Evolutionary conservation across 306 rosid genomes (phyloP).

Genomic region (Gastrolobium villosum): DNA sequence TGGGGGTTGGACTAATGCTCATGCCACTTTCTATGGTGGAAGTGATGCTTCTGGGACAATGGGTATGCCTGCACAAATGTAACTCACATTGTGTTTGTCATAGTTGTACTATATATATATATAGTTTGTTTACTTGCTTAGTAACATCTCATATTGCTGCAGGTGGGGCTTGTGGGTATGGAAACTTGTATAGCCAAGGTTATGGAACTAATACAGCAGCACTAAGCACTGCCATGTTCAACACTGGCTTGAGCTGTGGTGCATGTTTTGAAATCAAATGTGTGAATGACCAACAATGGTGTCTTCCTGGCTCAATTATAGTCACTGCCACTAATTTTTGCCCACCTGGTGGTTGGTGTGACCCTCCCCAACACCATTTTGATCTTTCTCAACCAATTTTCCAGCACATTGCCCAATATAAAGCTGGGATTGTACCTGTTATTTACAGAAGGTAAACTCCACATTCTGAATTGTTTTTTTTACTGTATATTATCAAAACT

Average conservation of each 20-base stretch:
- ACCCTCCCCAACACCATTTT: conserved; percentile 63
- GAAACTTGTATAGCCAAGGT: conserved; percentile 58
- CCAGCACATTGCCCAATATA: conserved; percentile 59
- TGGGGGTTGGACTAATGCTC: conserved; percentile 62
- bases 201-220: conserved; percentile 64
- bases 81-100: not conserved
- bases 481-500: no score
- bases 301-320: conserved; percentile 54
- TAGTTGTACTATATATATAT: not conserved
- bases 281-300: conserved; percentile 61
- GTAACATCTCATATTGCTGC: conserved; percentile 32
- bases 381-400: conserved; percentile 63
- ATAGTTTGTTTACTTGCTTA: not conserved
- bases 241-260: conserved; percentile 61
- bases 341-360: conserved; percentile 67
- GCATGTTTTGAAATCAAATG: conserved; percentile 60
- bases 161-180: conserved; percentile 70
- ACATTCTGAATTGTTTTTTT: not conserved
- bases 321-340: conserved; percentile 64
- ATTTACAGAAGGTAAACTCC: conserved; percentile 57
- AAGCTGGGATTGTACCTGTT: conserved; percentile 61
- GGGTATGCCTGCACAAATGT: conserved; percentile 59
- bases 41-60: conserved; percentile 96
- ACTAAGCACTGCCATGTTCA: conserved; percentile 58
- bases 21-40: conserved; percentile 95